These are phyloP conservation scores for Trichoderma sp. DNA, from an alignment of 2,329 filamentous ascomycete genomes.

Conservation along the genomic window DNA sequence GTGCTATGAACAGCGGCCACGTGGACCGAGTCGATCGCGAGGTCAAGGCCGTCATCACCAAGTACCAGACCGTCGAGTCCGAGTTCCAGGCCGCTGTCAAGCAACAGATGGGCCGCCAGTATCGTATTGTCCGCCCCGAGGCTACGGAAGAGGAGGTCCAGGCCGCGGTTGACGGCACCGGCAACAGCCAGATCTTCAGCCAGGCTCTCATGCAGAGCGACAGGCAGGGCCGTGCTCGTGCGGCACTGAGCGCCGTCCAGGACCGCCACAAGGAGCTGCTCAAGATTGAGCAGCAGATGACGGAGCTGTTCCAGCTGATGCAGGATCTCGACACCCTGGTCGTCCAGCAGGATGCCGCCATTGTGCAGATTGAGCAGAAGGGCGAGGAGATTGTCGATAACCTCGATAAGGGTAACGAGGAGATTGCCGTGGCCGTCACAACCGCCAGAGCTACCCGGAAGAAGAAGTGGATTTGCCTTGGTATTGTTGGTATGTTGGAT, in stretches of 20 bases:
- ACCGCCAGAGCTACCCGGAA: conserved; percentile 78
- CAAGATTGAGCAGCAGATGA: conserved; percentile 90
- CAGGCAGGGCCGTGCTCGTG: conserved; percentile 77
- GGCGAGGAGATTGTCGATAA: conserved; percentile 84
- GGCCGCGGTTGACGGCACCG: conserved; percentile 72
- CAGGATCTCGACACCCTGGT: conserved; percentile 85
- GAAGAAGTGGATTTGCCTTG: conserved; percentile 97
- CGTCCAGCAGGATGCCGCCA: conserved; percentile 79
- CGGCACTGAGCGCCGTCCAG: conserved; percentile 76
- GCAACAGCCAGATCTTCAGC: conserved; percentile 79
- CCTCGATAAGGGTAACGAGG: conserved; percentile 79
- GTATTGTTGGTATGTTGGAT: conserved; percentile 62
- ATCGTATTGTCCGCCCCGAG: conserved; percentile 83
- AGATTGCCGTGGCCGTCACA: conserved; percentile 78
- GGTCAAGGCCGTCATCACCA: conserved; percentile 77
- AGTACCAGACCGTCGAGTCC: conserved; percentile 79
- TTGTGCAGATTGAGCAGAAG: conserved; percentile 82
- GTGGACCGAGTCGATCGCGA: conserved; percentile 78
- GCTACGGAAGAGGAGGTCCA: conserved; percentile 77
- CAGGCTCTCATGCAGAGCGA: conserved; percentile 82
- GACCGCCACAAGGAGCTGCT: conserved; percentile 83
- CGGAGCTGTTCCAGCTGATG: conserved; percentile 84
- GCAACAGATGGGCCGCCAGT: conserved; percentile 85
- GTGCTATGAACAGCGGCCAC: conserved; percentile 74
- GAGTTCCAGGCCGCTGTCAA: conserved; percentile 78